Percentiles rank a stretch among this genome's conserved stretches.
These are phyloP conservation scores for Catenaria anguillulae DNA, from an alignment of 371 early-diverging fungal genomes.

Conservation along the genomic window DNA sequence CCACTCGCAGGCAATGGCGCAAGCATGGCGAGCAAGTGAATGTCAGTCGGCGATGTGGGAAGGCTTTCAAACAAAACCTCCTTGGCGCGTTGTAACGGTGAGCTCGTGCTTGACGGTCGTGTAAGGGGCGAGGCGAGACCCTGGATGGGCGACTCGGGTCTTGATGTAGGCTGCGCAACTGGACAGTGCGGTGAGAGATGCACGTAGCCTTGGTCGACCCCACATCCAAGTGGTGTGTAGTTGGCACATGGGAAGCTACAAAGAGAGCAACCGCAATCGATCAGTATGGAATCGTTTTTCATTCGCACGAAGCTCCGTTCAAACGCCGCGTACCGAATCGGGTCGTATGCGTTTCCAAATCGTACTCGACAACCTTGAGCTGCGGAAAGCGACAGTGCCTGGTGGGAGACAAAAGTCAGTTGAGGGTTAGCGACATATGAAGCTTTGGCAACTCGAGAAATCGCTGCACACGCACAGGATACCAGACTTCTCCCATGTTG, in stretches of 20 bases:
- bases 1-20: too few relatives aligned
- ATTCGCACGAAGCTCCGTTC: too few relatives aligned
- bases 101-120: too few relatives aligned
- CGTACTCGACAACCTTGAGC: slow-evolving; percentile 20
- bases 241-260: not conserved
- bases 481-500: slow-evolving; percentile 28
- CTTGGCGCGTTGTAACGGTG: too few relatives aligned
- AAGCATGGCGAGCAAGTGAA: too few relatives aligned
- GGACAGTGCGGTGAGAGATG: not conserved
- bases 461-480: slow-evolving; percentile 20
- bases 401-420: too few relatives aligned
- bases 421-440: too few relatives aligned
- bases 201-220: not conserved
- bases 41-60: too few relatives aligned
- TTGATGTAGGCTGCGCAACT: too few relatives aligned
- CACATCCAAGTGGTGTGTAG: not conserved
- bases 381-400: slow-evolving; percentile 24
- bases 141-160: too few relatives aligned
- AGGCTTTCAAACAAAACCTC: too few relatives aligned
- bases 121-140: too few relatives aligned
- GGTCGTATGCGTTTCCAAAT: slow-evolving; percentile 20
- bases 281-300: not conserved
- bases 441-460: slow-evolving; percentile 7
- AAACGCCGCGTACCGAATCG: slow-evolving; percentile 15
- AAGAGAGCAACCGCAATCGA: not conserved